A percentile compares a stretch with the other conserved stretches of the same genome.
Conservation (phyloP, 129 eudicot species). For the Chrysanthemum seticuspe region DNA sequence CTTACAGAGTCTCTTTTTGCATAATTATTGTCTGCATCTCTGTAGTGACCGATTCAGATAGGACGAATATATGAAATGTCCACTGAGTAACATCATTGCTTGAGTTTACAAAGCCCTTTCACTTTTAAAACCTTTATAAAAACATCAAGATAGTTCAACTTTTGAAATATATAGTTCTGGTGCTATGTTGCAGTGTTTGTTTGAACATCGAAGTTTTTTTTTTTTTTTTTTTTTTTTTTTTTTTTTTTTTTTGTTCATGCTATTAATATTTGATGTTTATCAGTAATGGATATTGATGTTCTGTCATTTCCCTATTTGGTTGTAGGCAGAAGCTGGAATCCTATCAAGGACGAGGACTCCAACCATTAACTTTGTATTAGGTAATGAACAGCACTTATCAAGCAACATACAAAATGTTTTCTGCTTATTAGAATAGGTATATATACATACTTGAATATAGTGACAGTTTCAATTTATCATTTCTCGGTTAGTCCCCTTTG, state of each 20-base stretch:
- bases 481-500: neutral
- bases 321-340: slow-evolving; percentile 55
- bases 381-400: slow-evolving; percentile 37
- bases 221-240: neutral
- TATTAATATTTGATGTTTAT: neutral
- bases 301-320: slow-evolving; percentile 26
- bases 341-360: slow-evolving; percentile 44
- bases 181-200: slow-evolving; percentile 11
- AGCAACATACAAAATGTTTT: slow-evolving; percentile 1
- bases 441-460: no score
- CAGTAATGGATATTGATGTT: slow-evolving; percentile 10
- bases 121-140: neutral
- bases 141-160: neutral
- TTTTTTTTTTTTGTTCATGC: neutral
- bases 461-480: neutral
- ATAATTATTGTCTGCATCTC: neutral
- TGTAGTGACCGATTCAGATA: neutral
- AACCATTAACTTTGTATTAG: slow-evolving; percentile 76
- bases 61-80: no score
- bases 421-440: neutral
- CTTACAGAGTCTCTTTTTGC: slow-evolving; percentile 3
- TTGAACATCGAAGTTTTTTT: neutral
- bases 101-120: neutral
- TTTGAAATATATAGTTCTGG: slow-evolving; percentile 6
- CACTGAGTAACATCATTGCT: neutral